Evolutionary conservation across 352 stramenopile genomes (phyloP), one percentile per base, ranked within the genome.

Genomic region (Phytophthora syringae): DNA sequence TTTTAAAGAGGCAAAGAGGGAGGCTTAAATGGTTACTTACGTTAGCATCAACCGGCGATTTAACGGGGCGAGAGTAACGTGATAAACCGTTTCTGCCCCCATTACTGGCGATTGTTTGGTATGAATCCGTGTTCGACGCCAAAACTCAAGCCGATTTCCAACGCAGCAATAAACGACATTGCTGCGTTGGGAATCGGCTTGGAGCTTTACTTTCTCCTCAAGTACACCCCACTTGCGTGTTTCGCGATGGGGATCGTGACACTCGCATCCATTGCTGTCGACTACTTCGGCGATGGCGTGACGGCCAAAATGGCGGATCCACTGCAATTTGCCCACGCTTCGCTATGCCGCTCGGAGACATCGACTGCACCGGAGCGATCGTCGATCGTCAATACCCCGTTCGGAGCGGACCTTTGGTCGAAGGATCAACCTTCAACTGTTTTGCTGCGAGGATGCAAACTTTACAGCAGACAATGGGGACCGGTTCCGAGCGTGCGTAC

Each of bases 181-280:
- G 86, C 81, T 21, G 77, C 79, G 22, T 60, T 96, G 28, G 88
- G 88, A 13, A 93, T 96, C 40, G 88, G 86, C 11, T 76, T 96
- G 67, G 79, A 91, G 72, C 72, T 96, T 5, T 96, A 94, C 45
- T 96, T 96, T 36, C 84, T 94, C 71, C 61, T 84, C 40, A 92
- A 94, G 76, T 90, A 92, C 50, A 47, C 91, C 51, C 66, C 67
- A 24, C 63, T 84, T n/a, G 65, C 71, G 7, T 93, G 94, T 51
- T 45, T 92, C 6, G n/a, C 74, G 43, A 93, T 94, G 83, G 84
- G 84, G 13, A 56, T 92, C 32, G 47, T 92, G 5, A 72, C 87
- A 15, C 54, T 93, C 15, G 85, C 85, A 1, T 60, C 67, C 2
- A 91, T 95, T 42, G 61, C 81, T 0, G 60, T 92, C 7, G 88